Evolutionary conservation across 176 grass and related monocot genomes (phyloP).

Genomic region (Cenchrus fungigraminus): DNA sequence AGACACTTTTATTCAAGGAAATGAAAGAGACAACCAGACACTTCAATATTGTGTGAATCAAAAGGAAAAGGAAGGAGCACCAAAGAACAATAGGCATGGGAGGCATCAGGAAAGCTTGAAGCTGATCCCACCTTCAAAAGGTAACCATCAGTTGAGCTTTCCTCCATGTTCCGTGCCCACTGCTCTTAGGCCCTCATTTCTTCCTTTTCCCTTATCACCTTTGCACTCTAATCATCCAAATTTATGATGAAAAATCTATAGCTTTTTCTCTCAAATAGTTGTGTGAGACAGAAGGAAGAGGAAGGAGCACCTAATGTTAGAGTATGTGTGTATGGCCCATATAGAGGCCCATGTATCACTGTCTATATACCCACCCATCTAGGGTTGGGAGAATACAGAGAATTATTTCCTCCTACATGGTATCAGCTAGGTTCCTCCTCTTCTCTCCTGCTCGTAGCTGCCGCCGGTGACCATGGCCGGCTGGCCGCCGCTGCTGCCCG

Average conservation of each 20-base stretch:
- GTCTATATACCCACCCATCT: no score
- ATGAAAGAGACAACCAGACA: neutral
- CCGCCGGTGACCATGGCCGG: no score
- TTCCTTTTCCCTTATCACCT: neutral
- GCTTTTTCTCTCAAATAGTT: neutral
- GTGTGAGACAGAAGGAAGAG: slow-evolving; percentile 22
- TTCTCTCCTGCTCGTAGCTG: no score
- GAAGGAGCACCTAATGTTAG: slow-evolving; percentile 30
- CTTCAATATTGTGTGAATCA: neutral
- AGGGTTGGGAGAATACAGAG: no score
- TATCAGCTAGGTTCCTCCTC: no score
- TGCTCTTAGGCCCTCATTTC: slow-evolving; percentile 37
- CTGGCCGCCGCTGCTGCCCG: no score
- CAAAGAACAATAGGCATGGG: slow-evolving; percentile 23
- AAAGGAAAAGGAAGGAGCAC: slow-evolving; percentile 19
- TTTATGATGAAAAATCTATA: neutral
- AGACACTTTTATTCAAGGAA: no score
- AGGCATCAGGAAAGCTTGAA: slow-evolving; percentile 32
- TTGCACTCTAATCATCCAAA: neutral
- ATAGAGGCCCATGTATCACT: no score
- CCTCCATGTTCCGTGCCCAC: slow-evolving; percentile 26
- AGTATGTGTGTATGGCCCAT: no score
- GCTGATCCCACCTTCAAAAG: neutral
- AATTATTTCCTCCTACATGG: no score
- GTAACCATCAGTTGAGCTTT: slow-evolving; percentile 11